Evolutionary conservation across 2,329 filamentous ascomycete genomes (phyloP), one percentile per base, ranked within the genome.

Genomic region (Monosporascus cannonballus): DNA sequence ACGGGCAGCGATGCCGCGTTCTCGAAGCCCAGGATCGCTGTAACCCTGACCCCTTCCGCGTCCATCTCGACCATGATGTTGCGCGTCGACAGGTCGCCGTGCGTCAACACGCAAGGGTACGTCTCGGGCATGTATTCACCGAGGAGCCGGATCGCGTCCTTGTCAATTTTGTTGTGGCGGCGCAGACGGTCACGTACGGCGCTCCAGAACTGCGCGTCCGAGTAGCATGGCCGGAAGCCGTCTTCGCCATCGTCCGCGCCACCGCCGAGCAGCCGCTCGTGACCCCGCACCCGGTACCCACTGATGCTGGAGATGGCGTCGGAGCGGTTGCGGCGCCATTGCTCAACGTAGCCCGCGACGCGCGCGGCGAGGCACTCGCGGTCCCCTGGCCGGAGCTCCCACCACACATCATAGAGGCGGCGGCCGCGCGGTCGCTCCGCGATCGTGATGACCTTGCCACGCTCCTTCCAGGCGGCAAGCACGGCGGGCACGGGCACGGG

Each of bases 331-430:
- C 45, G 37, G 2, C 64, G 56, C 64, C 64, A 67, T 37, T 54
- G 52, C 3, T 57, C 51, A 4, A 64, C 45, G 34, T 56, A 56
- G 14, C 48, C 36, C 2, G 54, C 58, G 1, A 66, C 62, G 46
- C 65, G 51, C 22, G 48, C 51, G 1, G 63, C 64, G 25, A 66
- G 55, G 9, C 25, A 4, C 39, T 60, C 54, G 6, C 52, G 55
- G 9, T 60, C 51, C 3, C 45, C 14, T 1, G 37, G 18, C 14
- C 47, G 18, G 5, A 65, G 47, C 6, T 55, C 36, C 56, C 60
- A 61, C 64, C 63, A 67, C 9, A 64, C 54, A 24, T 65, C 64
- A 45, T 61, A 62, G 2, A 67, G 54, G 6, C 60, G 53, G 8
- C 60, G 30, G 0, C 64, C 64, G 2, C 47, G 51, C 17, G 51